Conservation (phyloP, 257 asterid genomes). For the Echites panduratus region DNA sequence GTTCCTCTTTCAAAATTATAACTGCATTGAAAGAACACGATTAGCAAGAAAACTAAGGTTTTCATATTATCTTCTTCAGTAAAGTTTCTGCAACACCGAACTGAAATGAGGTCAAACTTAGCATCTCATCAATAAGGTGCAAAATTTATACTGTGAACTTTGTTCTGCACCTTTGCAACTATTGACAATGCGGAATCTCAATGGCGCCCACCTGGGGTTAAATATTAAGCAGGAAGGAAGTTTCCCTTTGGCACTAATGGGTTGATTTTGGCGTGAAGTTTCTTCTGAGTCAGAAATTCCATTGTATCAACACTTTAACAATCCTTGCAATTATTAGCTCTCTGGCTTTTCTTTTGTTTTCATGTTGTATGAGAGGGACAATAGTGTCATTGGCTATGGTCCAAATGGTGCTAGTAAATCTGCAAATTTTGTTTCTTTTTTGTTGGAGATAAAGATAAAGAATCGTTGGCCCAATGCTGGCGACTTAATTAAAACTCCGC, state of each 20-base stretch:
- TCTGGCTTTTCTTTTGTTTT: slow-evolving; percentile 4
- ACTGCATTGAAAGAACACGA: slow-evolving; percentile 28
- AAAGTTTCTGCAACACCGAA: slow-evolving; percentile 6
- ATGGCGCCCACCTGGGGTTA: background rate
- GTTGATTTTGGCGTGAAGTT: slow-evolving; percentile 6
- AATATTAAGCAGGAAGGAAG: background rate
- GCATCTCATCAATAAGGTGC: slow-evolving; percentile 11
- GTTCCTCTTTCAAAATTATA: slow-evolving; percentile 25
- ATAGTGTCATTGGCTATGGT: background rate
- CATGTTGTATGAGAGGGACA: background rate
- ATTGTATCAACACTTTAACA: too few relatives aligned
- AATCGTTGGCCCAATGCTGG: background rate
- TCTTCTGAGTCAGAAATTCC: slow-evolving; percentile 2
- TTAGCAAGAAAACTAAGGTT: slow-evolving; percentile 19
- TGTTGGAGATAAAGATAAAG: background rate
- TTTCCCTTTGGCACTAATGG: background rate
- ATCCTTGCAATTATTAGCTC: background rate
- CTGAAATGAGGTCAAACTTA: slow-evolving; percentile 4
- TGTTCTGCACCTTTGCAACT: slow-evolving; percentile 8
- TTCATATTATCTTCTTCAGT: slow-evolving; percentile 22
- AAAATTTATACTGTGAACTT: background rate
- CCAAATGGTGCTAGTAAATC: background rate
- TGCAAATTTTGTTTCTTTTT: background rate
- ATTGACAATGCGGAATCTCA: slow-evolving; percentile 5
- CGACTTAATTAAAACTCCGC: background rate